A percentile compares a stretch with the other conserved stretches of the same genome.
Evolutionary conservation across 73 alveolate species (phyloP).

Genomic region (Tetrahymena thermophila): DNA sequence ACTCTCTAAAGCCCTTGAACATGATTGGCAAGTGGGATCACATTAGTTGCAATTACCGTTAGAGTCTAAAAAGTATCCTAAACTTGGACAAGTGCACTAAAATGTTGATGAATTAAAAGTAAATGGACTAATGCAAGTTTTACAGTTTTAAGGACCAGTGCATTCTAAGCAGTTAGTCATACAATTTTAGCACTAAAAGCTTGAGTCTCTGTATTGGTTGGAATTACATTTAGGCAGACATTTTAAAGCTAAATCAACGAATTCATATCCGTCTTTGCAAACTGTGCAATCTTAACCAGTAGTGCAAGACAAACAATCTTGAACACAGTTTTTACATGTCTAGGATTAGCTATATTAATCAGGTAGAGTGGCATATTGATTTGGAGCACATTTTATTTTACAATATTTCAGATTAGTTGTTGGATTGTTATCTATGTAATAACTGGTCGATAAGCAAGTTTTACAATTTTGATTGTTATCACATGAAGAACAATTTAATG

Average conservation of each 20-base stretch:
- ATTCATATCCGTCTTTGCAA: not conserved
- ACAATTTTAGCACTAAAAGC: not conserved
- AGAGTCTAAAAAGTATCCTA: too few species aligned
- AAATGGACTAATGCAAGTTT: not conserved
- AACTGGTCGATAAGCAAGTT: not conserved
- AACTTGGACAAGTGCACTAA: too few species aligned
- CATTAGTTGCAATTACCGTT: too few species aligned
- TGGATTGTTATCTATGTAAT: not conserved
- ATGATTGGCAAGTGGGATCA: too few species aligned
- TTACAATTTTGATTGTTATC: not conserved
- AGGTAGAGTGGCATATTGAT: too few species aligned
- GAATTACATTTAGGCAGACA: not conserved
- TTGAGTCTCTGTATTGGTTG: not conserved
- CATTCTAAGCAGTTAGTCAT: not conserved
- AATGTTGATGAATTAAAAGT: too few species aligned
- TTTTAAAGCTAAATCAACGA: not conserved
- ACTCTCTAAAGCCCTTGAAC: too few species aligned
- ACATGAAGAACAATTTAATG: not conserved
- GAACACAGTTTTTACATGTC: not conserved
- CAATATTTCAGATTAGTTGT: not conserved
- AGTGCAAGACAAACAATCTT: not conserved
- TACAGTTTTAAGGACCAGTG: not conserved
- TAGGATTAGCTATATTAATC: not conserved
- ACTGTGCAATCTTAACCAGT: not conserved
- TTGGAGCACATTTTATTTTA: not conserved